These are phyloP conservation scores for Penicillium bovifimosum DNA, from an alignment of 495 filamentous ascomycete genomes.

Conservation along the genomic window DNA sequence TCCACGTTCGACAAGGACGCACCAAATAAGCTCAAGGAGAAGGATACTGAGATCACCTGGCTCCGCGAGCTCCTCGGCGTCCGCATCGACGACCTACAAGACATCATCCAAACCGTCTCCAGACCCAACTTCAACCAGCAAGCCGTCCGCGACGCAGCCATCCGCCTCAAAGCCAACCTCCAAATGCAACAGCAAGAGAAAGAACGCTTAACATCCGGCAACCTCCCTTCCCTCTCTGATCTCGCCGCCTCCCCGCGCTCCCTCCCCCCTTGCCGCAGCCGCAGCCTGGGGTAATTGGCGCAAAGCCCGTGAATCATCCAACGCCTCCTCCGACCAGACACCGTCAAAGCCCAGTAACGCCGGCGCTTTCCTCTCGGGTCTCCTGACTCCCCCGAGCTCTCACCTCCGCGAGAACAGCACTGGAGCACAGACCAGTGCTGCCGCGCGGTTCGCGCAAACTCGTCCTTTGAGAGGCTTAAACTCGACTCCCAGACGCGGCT, in stretches of 20 bases:
- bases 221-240: constrained; percentile 52
- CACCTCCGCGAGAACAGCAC: constrained; percentile 52
- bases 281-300: constrained; percentile 85
- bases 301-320: constrained; percentile 49
- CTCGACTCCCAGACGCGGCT: constrained; percentile 28
- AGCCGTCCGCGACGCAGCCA: constrained; percentile 79
- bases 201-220: constrained; percentile 57
- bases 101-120: constrained; percentile 78
- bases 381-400: constrained; percentile 76
- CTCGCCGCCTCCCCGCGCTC: constrained; percentile 72
- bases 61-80: constrained; percentile 88
- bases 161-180: constrained; percentile 85
- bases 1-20: constrained; percentile 64
- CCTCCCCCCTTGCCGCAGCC: constrained; percentile 73
- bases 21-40: constrained; percentile 74
- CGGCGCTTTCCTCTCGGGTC: constrained; percentile 59
- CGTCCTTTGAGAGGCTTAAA: constrained; percentile 33
- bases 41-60: constrained; percentile 92
- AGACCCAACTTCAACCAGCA: constrained; percentile 67
- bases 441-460: constrained; percentile 44
- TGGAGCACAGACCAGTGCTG: constrained; percentile 22
- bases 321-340: constrained; percentile 49
- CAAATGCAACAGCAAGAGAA: constrained; percentile 97
- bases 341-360: constrained; percentile 56
- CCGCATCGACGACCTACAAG: constrained; percentile 82